phyloP scores from a whole-genome alignment of 2,329 filamentous ascomycete species.

The Magnaporthiopsis rhizophila region DNA sequence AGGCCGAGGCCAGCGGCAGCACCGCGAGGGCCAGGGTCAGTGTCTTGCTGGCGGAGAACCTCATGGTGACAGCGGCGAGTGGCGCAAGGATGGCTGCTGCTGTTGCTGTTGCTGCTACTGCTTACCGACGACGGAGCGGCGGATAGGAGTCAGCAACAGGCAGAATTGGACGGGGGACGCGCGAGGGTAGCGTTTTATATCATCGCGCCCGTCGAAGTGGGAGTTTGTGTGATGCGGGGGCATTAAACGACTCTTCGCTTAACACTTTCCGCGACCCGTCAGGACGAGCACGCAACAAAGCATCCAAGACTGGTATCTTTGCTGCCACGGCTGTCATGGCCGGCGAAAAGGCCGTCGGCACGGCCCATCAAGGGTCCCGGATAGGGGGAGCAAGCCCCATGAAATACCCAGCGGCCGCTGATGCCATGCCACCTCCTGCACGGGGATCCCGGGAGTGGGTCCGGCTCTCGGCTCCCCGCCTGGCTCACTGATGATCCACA shows the following conservation, averaged over 20 bases:
- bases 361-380: too few species aligned
- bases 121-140: background rate
- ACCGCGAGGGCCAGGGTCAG: background rate
- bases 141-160: background rate
- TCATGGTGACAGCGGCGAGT: constrained; percentile 3
- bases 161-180: too few species aligned
- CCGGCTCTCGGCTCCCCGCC: too few species aligned
- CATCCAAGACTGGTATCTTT: too few species aligned
- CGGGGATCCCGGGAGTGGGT: background rate
- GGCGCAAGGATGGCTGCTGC: background rate
- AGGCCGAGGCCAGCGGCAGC: constrained; percentile 43
- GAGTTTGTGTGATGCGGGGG: background rate
- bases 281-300: too few species aligned
- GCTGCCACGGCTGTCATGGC: too few species aligned
- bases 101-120: background rate
- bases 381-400: too few species aligned
- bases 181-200: background rate
- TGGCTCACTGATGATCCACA: background rate
- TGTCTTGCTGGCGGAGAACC: constrained; percentile 4
- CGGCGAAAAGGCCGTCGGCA: too few species aligned
- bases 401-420: too few species aligned
- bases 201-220: background rate
- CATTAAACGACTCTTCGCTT: background rate
- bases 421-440: background rate
- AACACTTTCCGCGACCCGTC: too few species aligned